A percentile compares a stretch with the other conserved stretches of the same genome.
Evolutionary conservation across 2,329 filamentous ascomycete genomes (phyloP).

Genomic region (Hyphodiscus sp.): DNA sequence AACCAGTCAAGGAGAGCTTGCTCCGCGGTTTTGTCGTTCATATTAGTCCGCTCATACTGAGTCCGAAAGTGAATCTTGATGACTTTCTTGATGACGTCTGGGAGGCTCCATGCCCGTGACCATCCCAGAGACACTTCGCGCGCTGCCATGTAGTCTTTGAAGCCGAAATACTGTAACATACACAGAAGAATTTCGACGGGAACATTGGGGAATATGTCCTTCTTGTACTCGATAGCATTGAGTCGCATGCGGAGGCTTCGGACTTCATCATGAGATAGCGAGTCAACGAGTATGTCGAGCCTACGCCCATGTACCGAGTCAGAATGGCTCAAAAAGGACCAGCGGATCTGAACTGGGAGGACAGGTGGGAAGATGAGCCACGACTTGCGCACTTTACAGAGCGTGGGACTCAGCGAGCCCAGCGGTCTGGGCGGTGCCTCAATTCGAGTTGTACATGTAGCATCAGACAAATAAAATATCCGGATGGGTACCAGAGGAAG

Average conservation of each 20-base stretch:
- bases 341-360: background rate
- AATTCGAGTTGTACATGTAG: too few relatives aligned
- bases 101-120: background rate
- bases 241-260: constrained; percentile 1
- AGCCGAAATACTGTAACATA: background rate
- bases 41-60: background rate
- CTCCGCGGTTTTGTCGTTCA: background rate
- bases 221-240: constrained; percentile 3
- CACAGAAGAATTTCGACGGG: constrained; percentile 5
- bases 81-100: background rate
- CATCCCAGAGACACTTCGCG: background rate
- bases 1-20: constrained; percentile 1
- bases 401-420: too few relatives aligned
- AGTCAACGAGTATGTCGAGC: background rate
- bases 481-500: too few relatives aligned
- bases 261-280: background rate
- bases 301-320: background rate
- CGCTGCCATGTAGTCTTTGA: background rate
- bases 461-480: too few relatives aligned
- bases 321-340: background rate
- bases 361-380: too few relatives aligned
- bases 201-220: constrained; percentile 2
- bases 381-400: too few relatives aligned
- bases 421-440: too few relatives aligned
- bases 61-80: constrained; percentile 2